Percentiles rank a stretch among this genome's conserved stretches.
Evolutionary conservation across 169 alveolate species (phyloP).

Genomic region (Eimeria necatrix): DNA sequence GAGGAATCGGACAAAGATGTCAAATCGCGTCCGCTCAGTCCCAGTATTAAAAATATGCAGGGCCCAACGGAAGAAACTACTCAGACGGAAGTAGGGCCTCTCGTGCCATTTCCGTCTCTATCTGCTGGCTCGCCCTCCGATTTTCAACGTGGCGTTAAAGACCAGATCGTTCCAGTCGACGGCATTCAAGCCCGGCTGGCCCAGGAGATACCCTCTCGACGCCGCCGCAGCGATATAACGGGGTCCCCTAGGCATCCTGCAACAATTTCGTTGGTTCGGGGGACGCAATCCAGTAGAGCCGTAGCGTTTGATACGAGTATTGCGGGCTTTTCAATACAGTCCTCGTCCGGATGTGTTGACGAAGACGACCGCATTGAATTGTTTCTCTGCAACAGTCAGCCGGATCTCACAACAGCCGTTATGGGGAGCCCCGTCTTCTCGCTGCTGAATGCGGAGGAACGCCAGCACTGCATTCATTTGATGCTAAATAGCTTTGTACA

Average conservation of each 20-base stretch:
- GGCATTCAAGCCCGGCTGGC: neutral
- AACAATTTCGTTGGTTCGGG: neutral
- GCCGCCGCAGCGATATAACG: conserved; percentile 57
- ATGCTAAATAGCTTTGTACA: conserved; percentile 64
- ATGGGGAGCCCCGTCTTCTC: conserved; percentile 70
- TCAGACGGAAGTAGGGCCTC: neutral
- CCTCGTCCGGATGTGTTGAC: neutral
- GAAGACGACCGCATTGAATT: conserved; percentile 65
- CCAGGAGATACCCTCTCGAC: neutral
- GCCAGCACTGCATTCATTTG: conserved; percentile 54
- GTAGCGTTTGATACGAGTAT: conserved; percentile 9
- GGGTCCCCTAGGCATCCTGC: neutral
- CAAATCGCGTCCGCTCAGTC: neutral
- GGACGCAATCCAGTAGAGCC: neutral
- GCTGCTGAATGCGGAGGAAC: conserved; percentile 62
- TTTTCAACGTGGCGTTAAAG: neutral
- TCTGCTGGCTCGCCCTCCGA: conserved; percentile 62
- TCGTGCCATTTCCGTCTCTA: conserved; percentile 40
- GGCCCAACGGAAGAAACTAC: neutral
- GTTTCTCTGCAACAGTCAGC: conserved; percentile 28
- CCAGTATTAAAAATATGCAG: neutral
- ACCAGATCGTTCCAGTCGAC: neutral
- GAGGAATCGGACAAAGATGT: neutral
- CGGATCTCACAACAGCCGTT: conserved; percentile 58
- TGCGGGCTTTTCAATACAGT: neutral